Conservation (phyloP, 768 basidiomycete species). For the Tylopilus subfusipes region DNA sequence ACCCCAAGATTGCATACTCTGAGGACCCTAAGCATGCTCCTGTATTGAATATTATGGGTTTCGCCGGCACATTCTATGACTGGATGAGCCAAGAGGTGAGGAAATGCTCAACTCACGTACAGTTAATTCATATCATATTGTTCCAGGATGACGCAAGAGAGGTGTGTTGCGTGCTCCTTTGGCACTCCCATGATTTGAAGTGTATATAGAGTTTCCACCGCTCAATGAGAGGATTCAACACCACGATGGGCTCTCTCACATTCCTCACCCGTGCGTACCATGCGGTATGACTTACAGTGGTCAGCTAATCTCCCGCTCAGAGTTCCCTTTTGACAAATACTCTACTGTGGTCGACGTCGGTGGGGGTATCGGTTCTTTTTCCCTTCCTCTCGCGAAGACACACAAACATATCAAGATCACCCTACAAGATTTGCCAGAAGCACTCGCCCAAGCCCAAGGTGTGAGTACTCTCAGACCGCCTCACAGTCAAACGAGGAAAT, state of each 20-base stretch:
- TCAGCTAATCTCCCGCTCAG: constrained; percentile 12
- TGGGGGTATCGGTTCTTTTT: constrained; percentile 30
- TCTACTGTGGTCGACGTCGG: constrained; percentile 35
- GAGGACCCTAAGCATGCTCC: constrained; percentile 22
- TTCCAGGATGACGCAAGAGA: constrained; percentile 19
- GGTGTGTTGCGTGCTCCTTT: constrained; percentile 4
- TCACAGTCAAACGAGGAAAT: not conserved
- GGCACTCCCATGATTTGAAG: not conserved
- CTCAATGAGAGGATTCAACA: constrained; percentile 24
- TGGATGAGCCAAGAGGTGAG: constrained; percentile 23
- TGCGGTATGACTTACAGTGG: not conserved
- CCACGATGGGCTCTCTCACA: constrained; percentile 24
- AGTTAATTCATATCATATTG: not conserved
- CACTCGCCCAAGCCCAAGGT: constrained; percentile 19
- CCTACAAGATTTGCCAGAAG: constrained; percentile 32
- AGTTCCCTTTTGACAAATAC: constrained; percentile 30
- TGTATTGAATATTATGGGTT: constrained; percentile 16
- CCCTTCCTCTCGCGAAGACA: constrained; percentile 27
- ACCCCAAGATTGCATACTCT: constrained; percentile 18
- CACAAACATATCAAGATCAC: constrained; percentile 31
- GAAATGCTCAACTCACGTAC: not conserved
- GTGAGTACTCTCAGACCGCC: constrained; percentile 16
- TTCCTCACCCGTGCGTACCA: constrained; percentile 18
- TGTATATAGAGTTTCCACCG: constrained; percentile 19
- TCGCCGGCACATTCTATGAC: constrained; percentile 24